These are phyloP conservation scores for Ceratobasidium sp. DNA, from an alignment of 1,284 basidiomycete genomes.

Conservation along the genomic window DNA sequence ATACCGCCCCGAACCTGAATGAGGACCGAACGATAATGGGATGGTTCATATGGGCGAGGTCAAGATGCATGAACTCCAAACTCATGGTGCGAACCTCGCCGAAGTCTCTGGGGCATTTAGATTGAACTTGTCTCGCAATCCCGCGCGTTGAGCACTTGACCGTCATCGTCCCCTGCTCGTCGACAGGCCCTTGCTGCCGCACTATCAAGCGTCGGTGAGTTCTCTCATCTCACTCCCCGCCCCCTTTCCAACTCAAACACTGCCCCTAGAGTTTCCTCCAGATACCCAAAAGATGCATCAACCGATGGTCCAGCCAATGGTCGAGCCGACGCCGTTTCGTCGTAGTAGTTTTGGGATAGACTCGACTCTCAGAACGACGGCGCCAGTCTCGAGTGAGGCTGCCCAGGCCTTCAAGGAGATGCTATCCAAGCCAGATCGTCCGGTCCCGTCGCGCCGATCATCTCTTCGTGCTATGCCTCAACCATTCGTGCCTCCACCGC, in stretches of 20 bases:
- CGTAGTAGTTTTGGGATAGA: constrained; percentile 39
- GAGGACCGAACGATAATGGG: constrained; percentile 21
- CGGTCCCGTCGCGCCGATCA: constrained; percentile 32
- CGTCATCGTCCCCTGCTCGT: constrained; percentile 24
- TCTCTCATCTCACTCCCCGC: constrained; percentile 10
- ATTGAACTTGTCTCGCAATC: constrained; percentile 37
- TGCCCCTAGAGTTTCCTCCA: neutral
- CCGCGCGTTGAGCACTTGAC: constrained; percentile 24
- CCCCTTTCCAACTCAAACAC: neutral
- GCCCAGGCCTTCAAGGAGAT: constrained; percentile 27
- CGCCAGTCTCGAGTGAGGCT: neutral
- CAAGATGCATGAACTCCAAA: constrained; percentile 38
- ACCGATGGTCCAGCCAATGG: constrained; percentile 20
- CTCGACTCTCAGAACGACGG: neutral
- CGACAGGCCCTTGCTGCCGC: constrained; percentile 27
- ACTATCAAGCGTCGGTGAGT: constrained; percentile 17
- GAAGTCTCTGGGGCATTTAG: constrained; percentile 19
- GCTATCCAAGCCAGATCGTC: constrained; percentile 22
- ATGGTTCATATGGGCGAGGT: constrained; percentile 36
- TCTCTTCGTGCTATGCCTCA: constrained; percentile 14
- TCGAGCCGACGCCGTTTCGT: constrained; percentile 28
- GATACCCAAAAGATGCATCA: constrained; percentile 31
- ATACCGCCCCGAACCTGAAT: constrained; percentile 36
- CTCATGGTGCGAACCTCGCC: constrained; percentile 30
- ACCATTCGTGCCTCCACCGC: neutral